These are phyloP conservation scores for Petasospora rhodanensis DNA, from an alignment of 1,139 yeast genomes.

Conservation along the genomic window DNA sequence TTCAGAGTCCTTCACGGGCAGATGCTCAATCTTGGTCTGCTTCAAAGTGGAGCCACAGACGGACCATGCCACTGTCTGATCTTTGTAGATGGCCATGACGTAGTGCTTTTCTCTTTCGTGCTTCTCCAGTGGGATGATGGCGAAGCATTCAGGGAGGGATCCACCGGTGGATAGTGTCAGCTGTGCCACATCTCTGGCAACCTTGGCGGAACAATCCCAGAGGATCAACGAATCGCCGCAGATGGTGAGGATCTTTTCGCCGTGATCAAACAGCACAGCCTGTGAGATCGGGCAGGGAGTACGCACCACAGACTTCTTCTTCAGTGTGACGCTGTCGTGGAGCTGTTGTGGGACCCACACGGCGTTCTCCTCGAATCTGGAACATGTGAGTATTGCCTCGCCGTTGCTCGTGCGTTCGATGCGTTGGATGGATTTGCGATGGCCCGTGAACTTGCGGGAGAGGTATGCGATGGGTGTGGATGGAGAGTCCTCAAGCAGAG, in stretches of 20 bases:
- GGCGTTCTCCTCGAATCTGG: constrained; percentile 54
- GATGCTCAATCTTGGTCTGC: constrained; percentile 24
- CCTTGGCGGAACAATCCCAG: constrained; percentile 52
- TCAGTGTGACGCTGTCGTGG: constrained; percentile 28
- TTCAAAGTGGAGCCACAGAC: constrained; percentile 28
- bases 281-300: constrained; percentile 38
- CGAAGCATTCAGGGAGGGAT: constrained; percentile 35
- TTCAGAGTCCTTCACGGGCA: constrained; percentile 25
- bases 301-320: constrained; percentile 28
- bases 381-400: constrained; percentile 46
- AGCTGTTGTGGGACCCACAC: constrained; percentile 49
- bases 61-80: constrained; percentile 26
- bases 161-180: constrained; percentile 11
- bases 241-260: constrained; percentile 45
- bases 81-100: constrained; percentile 38
- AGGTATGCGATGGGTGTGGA: constrained; percentile 25
- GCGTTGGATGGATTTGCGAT: constrained; percentile 69
- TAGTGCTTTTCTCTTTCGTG: constrained; percentile 35
- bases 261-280: constrained; percentile 53
- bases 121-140: constrained; percentile 42
- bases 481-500: constrained; percentile 21
- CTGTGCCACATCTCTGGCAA: constrained; percentile 16
- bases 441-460: constrained; percentile 72
- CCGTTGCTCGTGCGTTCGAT: constrained; percentile 65
- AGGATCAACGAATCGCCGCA: constrained; percentile 42